phyloP scores from a whole-genome alignment of 495 filamentous ascomycete species.

The Clohesyomyces aquaticus region DNA sequence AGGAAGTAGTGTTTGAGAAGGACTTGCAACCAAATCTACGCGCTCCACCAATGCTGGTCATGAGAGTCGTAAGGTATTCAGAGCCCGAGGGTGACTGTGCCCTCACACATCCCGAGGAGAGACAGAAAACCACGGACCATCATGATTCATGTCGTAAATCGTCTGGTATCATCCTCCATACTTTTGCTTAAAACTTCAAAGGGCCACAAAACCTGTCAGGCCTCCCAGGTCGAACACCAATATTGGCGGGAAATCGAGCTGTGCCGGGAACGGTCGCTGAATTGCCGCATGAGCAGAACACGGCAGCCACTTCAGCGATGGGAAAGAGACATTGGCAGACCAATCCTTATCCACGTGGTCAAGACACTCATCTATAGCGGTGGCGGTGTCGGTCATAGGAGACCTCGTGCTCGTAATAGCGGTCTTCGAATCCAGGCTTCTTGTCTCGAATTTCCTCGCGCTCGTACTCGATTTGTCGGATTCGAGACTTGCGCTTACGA shows the following conservation, averaged over 20 bases:
- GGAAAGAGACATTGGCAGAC: too few relatives aligned
- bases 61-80: conserved; percentile 33
- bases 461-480: conserved; percentile 82
- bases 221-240: background rate
- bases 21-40: conserved; percentile 15
- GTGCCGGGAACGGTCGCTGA: background rate
- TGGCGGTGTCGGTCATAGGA: conserved; percentile 37
- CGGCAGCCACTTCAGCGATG: background rate
- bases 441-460: conserved; percentile 53
- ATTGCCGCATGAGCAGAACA: background rate
- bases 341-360: background rate
- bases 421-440: conserved; percentile 38
- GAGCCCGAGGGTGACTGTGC: conserved; percentile 4
- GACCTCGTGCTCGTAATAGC: conserved; percentile 43
- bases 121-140: conserved; percentile 15
- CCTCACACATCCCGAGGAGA: conserved; percentile 15
- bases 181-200: conserved; percentile 22
- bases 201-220: background rate
- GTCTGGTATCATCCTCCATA: conserved; percentile 39
- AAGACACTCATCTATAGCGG: conserved; percentile 37
- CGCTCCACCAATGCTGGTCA: conserved; percentile 36
- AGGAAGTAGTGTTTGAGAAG: background rate
- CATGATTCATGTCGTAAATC: conserved; percentile 39
- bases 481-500: conserved; percentile 70
- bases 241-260: background rate